Percentiles rank a stretch among this genome's conserved stretches.
Evolutionary conservation across 148 eudicot genomes (phyloP).

Genomic region (Camellia lanceoleosa): DNA sequence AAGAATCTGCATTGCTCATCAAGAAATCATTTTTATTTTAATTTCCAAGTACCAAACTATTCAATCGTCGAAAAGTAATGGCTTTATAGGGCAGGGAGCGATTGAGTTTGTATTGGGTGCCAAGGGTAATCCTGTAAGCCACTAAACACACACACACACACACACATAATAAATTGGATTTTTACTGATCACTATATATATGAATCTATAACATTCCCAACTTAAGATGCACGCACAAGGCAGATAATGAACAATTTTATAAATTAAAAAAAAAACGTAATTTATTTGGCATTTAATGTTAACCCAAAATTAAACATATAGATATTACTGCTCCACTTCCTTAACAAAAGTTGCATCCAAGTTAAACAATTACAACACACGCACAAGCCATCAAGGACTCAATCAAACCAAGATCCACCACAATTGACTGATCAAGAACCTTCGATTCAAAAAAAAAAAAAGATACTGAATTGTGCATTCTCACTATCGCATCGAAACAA

Average conservation of each 20-base stretch:
- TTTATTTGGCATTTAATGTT: no score
- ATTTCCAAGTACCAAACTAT: neutral
- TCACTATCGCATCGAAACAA: neutral
- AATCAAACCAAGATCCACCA: neutral
- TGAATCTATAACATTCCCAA: neutral
- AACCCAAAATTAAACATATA: neutral
- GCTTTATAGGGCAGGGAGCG: neutral
- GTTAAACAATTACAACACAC: neutral
- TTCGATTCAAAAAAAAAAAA: neutral
- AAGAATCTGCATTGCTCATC: neutral
- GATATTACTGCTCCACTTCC: neutral
- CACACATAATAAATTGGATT: no score
- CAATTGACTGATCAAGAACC: neutral
- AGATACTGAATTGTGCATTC: neutral
- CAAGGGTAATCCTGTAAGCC: neutral
- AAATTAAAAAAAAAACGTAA: neutral
- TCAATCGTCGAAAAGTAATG: neutral
- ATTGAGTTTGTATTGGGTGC: neutral
- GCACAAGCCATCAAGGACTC: neutral
- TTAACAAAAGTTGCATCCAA: neutral
- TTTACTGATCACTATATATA: no score
- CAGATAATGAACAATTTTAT: neutral
- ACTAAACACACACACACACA: no score
- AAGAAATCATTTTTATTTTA: neutral
- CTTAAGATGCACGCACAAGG: neutral